Base-by-base conservation (phyloP, 345 rosid species). In the Camelina laxa region DNA sequence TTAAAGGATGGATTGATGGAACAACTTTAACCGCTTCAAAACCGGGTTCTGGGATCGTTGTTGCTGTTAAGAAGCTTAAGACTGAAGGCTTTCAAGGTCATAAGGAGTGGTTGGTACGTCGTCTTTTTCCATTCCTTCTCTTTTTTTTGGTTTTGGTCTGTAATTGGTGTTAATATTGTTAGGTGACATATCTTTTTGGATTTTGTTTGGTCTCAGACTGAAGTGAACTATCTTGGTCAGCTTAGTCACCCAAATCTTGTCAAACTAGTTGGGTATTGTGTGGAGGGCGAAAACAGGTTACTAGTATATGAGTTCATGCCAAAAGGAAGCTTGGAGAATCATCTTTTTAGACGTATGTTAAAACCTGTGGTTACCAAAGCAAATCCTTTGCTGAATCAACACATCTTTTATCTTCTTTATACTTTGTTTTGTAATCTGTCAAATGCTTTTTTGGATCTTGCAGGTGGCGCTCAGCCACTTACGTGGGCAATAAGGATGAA, bases 81-180 rank as follows among this genome's bases (percentile, higher is more conserved):
- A 88, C 93, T 58, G 97, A 95, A 81, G 99, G 99, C 11, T 89
- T 86, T 80, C 99, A 95, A 77, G 99, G 99, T 54, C 99, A 95
- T 83, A 91, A 95, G 74, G 99, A 95, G 86, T 95, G 99, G 99
- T 56, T 95, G 97, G 99, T 95, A 39, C 79, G 85, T 44, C 13
- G 0, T 71, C 45, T 76, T 0, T 9, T 41, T 7, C 45, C 16
- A n/a, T 65, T 49, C 17, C 49, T 19, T 73, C 39, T 42, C n/a
- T 41, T 21, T 60, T 21, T 60, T 24, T 67, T 19, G 8, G 1
- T 31, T 48, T 16, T 58, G 15, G 1, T 73, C 66, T 67, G 49
- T 7, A 42, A 33, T 41, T 57, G 44, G 57, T 66, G 47, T 53
- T 45, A 15, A 10, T 11, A 31, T 69, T 76, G 51, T 21, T 61